Evolutionary conservation across 2,329 filamentous ascomycete genomes (phyloP).

Genomic region (Paecilomyces sp.): DNA sequence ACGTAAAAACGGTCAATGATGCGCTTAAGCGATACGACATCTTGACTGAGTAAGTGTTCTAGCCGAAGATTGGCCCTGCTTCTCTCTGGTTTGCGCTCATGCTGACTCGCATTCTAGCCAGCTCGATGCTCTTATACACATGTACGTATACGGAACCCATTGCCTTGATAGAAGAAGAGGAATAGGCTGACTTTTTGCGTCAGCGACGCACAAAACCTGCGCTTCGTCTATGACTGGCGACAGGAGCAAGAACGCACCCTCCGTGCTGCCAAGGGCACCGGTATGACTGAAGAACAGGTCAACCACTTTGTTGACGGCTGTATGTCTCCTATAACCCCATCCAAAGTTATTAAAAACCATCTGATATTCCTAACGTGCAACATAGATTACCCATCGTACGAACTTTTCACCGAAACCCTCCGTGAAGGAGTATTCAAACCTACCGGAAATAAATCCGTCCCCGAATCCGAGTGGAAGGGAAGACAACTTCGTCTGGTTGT

Average conservation of each 20-base stretch:
- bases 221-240: slow-evolving; percentile 79
- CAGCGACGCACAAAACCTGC: slow-evolving; percentile 62
- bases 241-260: slow-evolving; percentile 71
- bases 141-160: slow-evolving; percentile 33
- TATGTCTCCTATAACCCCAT: slow-evolving; percentile 23
- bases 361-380: not conserved
- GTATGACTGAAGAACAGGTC: slow-evolving; percentile 79
- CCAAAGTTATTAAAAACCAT: not conserved
- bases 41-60: slow-evolving; percentile 44
- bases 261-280: slow-evolving; percentile 57
- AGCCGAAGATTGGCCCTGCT: not conserved
- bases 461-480: slow-evolving; percentile 34
- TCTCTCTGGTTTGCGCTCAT: not conserved
- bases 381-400: slow-evolving; percentile 61
- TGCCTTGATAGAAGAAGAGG: not conserved
- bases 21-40: slow-evolving; percentile 51
- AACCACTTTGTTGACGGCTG: slow-evolving; percentile 65
- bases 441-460: slow-evolving; percentile 4
- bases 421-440: slow-evolving; percentile 50
- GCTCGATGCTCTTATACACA: slow-evolving; percentile 59
- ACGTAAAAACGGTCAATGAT: slow-evolving; percentile 54
- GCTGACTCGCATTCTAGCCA: slow-evolving; percentile 23
- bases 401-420: slow-evolving; percentile 57
- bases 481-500: slow-evolving; percentile 58
- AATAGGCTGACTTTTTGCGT: not conserved